Evolutionary conservation across 164 flowering plant species (phyloP).

Genomic region (Vitis rotundifolia): DNA sequence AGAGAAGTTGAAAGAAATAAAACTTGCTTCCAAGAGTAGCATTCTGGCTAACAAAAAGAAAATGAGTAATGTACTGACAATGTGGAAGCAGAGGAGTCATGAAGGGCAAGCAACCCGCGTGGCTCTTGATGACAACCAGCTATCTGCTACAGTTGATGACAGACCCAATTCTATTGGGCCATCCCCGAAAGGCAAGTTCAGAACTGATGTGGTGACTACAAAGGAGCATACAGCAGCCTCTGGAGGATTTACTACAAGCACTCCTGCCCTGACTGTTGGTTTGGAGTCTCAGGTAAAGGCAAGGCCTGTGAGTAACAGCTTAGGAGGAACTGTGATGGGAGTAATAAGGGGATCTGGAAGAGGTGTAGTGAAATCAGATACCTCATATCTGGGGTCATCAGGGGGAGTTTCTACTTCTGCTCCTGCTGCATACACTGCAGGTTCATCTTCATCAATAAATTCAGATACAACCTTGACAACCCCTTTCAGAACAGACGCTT

Average conservation of each 20-base stretch:
- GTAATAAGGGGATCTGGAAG: conserved; percentile 88
- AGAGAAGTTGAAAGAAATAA: conserved; percentile 86
- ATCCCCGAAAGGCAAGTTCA: conserved; percentile 52
- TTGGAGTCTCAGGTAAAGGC: conserved; percentile 51
- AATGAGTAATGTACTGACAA: conserved; percentile 86
- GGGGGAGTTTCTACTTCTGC: conserved; percentile 26
- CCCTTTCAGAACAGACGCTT: conserved; percentile 82
- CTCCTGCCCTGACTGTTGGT: conserved; percentile 29
- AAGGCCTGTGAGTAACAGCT: conserved; percentile 60
- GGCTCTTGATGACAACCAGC: conserved; percentile 62
- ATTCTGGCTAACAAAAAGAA: conserved; percentile 93
- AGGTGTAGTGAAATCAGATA: conserved; percentile 71
- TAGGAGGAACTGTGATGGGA: conserved; percentile 80
- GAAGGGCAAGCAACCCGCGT: conserved; percentile 93
- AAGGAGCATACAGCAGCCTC: conserved; percentile 43
- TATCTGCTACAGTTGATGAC: conserved; percentile 46
- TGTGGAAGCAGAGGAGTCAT: conserved; percentile 98
- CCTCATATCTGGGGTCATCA: conserved; percentile 43
- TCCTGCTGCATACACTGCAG: conserved; percentile 20
- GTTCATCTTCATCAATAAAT: conserved; percentile 31
- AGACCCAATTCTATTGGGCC: conserved; percentile 33
- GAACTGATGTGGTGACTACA: conserved; percentile 31
- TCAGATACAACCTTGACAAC: conserved; percentile 37
- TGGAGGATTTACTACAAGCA: conserved; percentile 34
- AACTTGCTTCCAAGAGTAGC: conserved; percentile 89